A percentile compares a stretch with the other conserved stretches of the same genome.
These are phyloP conservation scores for Neospora caninum DNA, from an alignment of 169 alveolate genomes.

Conservation along the genomic window DNA sequence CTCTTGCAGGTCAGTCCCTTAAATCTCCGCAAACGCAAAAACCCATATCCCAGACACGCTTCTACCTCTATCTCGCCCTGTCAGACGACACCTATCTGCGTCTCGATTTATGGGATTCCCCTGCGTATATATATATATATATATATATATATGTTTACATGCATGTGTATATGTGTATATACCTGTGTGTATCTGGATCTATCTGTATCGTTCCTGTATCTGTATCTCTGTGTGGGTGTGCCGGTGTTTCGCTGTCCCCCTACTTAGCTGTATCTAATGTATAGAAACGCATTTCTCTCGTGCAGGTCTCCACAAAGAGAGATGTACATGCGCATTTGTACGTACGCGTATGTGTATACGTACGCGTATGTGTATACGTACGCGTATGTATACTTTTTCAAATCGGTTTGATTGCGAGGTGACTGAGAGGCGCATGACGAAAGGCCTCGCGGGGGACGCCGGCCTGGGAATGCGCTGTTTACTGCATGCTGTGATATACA, in stretches of 20 bases:
- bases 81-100: neutral
- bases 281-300: neutral
- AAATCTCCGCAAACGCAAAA: neutral
- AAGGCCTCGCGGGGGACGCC: no score
- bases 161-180: neutral
- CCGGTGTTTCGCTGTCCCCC: neutral
- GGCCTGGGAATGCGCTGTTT: neutral
- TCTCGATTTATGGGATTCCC: neutral
- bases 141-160: neutral
- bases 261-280: neutral
- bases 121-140: neutral
- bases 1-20: neutral
- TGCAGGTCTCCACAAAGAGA: neutral
- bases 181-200: neutral
- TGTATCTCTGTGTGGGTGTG: neutral
- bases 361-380: neutral
- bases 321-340: neutral
- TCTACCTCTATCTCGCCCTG: neutral
- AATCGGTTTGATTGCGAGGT: neutral
- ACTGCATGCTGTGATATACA: neutral
- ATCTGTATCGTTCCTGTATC: neutral
- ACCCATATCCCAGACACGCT: neutral
- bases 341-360: neutral
- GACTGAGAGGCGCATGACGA: neutral
- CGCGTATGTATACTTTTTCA: neutral